Percentiles rank a stretch among this genome's conserved stretches.
Evolutionary conservation across 306 rosid genomes (phyloP).

Genomic region (Chamaecrista fasciculata): DNA sequence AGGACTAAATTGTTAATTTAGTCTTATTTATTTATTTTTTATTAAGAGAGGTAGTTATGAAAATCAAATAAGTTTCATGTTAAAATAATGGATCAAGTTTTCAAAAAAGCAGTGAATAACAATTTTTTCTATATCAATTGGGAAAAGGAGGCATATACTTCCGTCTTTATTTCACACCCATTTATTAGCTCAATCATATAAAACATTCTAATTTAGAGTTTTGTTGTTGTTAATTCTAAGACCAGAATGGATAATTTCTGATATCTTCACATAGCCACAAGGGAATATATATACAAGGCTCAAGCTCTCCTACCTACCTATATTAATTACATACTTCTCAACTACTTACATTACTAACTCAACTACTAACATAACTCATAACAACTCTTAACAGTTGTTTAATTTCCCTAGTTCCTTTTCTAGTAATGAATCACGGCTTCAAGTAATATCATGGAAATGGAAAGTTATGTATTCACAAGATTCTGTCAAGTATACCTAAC

Average conservation of each 20-base stretch:
- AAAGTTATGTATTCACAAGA: not conserved
- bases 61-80: not conserved
- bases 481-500: not conserved
- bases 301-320: too few species aligned
- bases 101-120: not conserved
- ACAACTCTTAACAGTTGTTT: too few species aligned
- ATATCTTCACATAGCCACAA: too few species aligned
- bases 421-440: not conserved
- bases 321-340: too few species aligned
- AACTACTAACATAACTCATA: too few species aligned
- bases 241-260: too few species aligned
- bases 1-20: too few species aligned
- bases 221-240: not conserved
- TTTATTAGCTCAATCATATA: not conserved
- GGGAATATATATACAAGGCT: too few species aligned
- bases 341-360: too few species aligned
- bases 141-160: not conserved
- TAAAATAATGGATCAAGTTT: not conserved
- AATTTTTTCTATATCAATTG: not conserved
- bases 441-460: constrained; percentile 4
- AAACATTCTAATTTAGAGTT: not conserved
- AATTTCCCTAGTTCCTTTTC: not conserved
- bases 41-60: not conserved
- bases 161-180: constrained; percentile 15
- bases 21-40: too few species aligned